Evolutionary conservation across 352 stramenopile species (phyloP).

Genomic region (Phytophthora constricta): DNA sequence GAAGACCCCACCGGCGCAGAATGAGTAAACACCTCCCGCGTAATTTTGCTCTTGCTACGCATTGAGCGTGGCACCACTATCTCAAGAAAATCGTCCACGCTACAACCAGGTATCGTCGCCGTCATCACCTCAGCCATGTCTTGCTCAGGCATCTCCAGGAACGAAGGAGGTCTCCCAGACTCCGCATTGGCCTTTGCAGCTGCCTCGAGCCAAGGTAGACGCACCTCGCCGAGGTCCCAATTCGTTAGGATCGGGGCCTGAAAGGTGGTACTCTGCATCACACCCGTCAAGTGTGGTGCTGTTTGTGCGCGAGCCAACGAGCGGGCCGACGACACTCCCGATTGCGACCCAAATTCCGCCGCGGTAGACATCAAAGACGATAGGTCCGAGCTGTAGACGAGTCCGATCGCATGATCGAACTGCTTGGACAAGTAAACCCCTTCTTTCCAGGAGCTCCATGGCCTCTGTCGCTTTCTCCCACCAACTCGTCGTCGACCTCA

Average conservation of each 20-base stretch:
- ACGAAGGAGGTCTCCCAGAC: slow-evolving; percentile 28
- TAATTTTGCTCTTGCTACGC: slow-evolving; percentile 32
- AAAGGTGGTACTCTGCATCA: slow-evolving; percentile 39
- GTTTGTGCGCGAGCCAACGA: slow-evolving; percentile 29
- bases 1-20: slow-evolving; percentile 27
- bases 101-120: slow-evolving; percentile 47
- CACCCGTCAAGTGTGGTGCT: slow-evolving; percentile 21
- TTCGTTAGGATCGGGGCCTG: slow-evolving; percentile 50
- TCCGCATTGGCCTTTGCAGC: slow-evolving; percentile 12
- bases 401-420: slow-evolving; percentile 65
- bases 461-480: slow-evolving; percentile 20
- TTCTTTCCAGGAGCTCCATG: slow-evolving; percentile 15
- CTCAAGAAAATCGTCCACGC: slow-evolving; percentile 51
- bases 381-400: slow-evolving; percentile 77
- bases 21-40: slow-evolving; percentile 1
- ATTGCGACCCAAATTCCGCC: slow-evolving; percentile 7
- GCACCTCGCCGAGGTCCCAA: slow-evolving; percentile 36
- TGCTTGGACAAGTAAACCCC: slow-evolving; percentile 75
- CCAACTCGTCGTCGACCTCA: slow-evolving; percentile 22
- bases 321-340: slow-evolving; percentile 5
- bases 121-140: slow-evolving; percentile 63
- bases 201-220: slow-evolving; percentile 62
- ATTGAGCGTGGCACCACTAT: slow-evolving; percentile 48
- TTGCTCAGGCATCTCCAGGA: slow-evolving; percentile 54
- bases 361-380: slow-evolving; percentile 47